Evolutionary conservation across 2,329 filamentous ascomycete species (phyloP), one percentile per base, ranked within the genome.

Genomic region (Cryphonectria nitschkei): DNA sequence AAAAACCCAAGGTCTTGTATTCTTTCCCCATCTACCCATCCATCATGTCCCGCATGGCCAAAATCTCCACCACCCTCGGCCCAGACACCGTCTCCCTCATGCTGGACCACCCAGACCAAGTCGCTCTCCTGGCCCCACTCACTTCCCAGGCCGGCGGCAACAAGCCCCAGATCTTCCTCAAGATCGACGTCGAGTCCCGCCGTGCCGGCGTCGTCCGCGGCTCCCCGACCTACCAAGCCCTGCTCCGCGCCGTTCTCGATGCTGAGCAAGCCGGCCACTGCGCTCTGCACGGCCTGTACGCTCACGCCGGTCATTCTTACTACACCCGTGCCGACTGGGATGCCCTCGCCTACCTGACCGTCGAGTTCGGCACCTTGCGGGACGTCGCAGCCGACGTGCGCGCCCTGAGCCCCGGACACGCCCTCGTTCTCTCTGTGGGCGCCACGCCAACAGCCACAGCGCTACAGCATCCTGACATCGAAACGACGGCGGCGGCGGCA

Each of bases 371-470:
- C 32, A 85, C 84, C 6, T 78, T 90, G 6, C 79, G 84, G 68
- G 75, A 78, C 7, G 89, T 86, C 0, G 83, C 86, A 0, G 69
- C 75, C n/a, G 74, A 76, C 0, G 80, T 83, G 69, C 81, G 77
- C 64, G 75, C 68, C 67, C 78, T 75, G 75, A 80, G 72, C 63
- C 76, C 77, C 0, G 69, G 66, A 1, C 75, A 76, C 61, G 43
- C 58, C 9, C 78, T 87, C 22, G 82, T 89, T 0, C 82, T 95
- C 2, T 93, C 90, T 0, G 90, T 94, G 0, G 93, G 93, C 7
- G 93, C 93, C 0, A 93, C 93, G 26, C 93, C 93, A 0, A 94
- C 92, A 0, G 89, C 90, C 1, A 89, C 90, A 0, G 86, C 89
- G 13, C 83, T 91, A 37, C 88, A 92, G 76, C 89, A 92, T 74